Percentiles rank a stretch among this genome's conserved stretches.
Evolutionary conservation across 2,329 filamentous ascomycete species (phyloP).

Genomic region (Hypoxylon sp.): DNA sequence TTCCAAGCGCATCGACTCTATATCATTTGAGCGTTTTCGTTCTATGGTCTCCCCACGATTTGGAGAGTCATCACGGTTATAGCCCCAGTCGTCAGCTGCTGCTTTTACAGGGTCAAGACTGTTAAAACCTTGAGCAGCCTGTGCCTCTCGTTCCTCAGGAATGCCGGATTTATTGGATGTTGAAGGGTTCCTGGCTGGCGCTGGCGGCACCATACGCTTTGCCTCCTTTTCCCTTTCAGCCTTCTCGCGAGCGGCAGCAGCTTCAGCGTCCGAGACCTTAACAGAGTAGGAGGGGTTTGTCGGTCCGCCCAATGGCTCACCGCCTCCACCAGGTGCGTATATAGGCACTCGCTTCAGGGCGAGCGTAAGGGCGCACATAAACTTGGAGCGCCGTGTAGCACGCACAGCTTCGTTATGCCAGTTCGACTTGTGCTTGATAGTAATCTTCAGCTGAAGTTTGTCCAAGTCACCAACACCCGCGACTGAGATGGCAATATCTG

Average conservation of each 20-base stretch:
- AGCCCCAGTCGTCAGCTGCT: conserved; percentile 58
- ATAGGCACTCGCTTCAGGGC: conserved; percentile 92
- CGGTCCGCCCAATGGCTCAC: conserved; percentile 72
- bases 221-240: conserved; percentile 73
- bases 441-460: conserved; percentile 85
- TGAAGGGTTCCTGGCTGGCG: conserved; percentile 47
- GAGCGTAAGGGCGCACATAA: conserved; percentile 92
- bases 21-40: conserved; percentile 57
- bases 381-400: conserved; percentile 87
- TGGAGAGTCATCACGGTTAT: conserved; percentile 56
- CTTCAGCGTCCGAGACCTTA: conserved; percentile 77
- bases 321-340: conserved; percentile 81
- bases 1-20: conserved; percentile 51
- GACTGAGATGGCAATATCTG: conserved; percentile 84
- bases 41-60: conserved; percentile 53
- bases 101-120: conserved; percentile 54
- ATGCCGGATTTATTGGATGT: conserved; percentile 42
- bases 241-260: conserved; percentile 73
- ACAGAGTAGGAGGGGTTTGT: conserved; percentile 88
- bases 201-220: conserved; percentile 73
- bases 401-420: conserved; percentile 90
- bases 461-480: conserved; percentile 86
- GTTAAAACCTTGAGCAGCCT: conserved; percentile 64
- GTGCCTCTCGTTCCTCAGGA: conserved; percentile 58
- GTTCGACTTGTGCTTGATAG: conserved; percentile 93